Percentiles rank a stretch among this genome's conserved stretches.
Conservation (phyloP, 345 rosid species). For the Iberis pinnata region DNA sequence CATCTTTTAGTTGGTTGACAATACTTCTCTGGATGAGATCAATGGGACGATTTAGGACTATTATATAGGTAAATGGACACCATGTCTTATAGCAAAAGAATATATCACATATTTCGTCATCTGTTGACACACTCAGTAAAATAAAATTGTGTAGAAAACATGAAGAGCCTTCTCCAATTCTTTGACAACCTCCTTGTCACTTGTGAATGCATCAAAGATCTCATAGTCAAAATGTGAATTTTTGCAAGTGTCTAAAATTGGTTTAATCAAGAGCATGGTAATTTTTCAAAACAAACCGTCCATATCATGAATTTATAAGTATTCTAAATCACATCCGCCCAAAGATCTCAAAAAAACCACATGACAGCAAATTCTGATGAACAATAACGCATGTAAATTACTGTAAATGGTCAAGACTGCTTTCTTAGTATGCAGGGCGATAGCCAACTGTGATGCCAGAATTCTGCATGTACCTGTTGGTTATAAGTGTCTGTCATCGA, state of each 20-base stretch:
- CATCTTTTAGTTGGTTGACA: conserved; percentile 88
- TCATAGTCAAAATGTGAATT: not conserved
- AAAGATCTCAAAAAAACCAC: conserved; percentile 15
- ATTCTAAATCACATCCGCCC: conserved; percentile 5
- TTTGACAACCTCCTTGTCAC: not conserved
- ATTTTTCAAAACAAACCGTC: not conserved
- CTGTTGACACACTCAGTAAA: conserved; percentile 1
- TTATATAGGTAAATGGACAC: not conserved
- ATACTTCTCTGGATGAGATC: conserved; percentile 56
- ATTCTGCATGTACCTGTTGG: conserved; percentile 59
- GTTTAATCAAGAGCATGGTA: conserved; percentile 1
- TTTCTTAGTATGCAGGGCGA: conserved; percentile 2
- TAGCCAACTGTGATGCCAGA: conserved; percentile 13
- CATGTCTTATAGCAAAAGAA: conserved; percentile 1
- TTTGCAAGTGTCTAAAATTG: not conserved
- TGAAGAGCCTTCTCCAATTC: conserved; percentile 3
- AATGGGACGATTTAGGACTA: not conserved
- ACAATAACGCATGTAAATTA: conserved; percentile 7
- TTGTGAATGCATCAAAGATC: conserved; percentile 14
- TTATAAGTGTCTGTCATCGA: conserved; percentile 85
- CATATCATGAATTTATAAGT: conserved; percentile 4
- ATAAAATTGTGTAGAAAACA: not conserved
- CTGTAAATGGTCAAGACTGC: conserved; percentile 5
- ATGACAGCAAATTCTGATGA: conserved; percentile 2
- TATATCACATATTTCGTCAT: conserved; percentile 11